A percentile compares a stretch with the other conserved stretches of the same genome.
phyloP scores from a whole-genome alignment of 1,139 yeast species.

The Hansenula sp. region DNA sequence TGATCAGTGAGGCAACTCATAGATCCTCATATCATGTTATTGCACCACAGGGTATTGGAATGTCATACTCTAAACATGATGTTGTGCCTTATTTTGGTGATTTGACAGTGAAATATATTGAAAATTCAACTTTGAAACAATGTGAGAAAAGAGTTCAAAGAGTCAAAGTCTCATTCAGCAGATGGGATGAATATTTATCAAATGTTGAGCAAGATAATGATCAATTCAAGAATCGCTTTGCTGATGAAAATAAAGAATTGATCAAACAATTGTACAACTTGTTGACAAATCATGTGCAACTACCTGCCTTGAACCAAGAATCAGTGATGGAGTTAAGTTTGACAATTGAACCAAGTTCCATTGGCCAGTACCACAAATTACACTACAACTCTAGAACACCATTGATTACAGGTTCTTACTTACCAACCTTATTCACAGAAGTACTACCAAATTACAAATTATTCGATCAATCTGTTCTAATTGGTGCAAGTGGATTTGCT shows the following conservation, averaged over 20 bases:
- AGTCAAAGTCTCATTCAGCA: conserved; percentile 66
- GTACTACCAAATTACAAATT: conserved; percentile 47
- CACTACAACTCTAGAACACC: conserved; percentile 43
- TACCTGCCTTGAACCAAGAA: conserved; percentile 26
- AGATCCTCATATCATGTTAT: conserved; percentile 57
- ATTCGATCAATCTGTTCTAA: conserved; percentile 45
- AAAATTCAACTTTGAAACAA: conserved; percentile 44
- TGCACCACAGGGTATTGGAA: conserved; percentile 89
- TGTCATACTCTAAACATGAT: conserved; percentile 65
- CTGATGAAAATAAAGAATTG: conserved; percentile 25
- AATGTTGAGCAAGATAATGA: conserved; percentile 36
- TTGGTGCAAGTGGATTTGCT: conserved; percentile 43
- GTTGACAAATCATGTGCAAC: conserved; percentile 29
- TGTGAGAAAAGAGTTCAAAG: conserved; percentile 65
- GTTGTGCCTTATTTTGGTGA: conserved; percentile 94
- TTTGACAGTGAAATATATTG: conserved; percentile 42
- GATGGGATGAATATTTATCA: conserved; percentile 71
- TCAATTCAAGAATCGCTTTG: conserved; percentile 22
- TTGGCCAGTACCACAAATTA: conserved; percentile 36
- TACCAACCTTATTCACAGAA: conserved; percentile 59
- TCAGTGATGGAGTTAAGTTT: conserved; percentile 38
- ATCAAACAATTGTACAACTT: conserved; percentile 31
- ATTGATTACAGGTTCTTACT: conserved; percentile 50
- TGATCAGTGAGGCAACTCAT: conserved; percentile 46
- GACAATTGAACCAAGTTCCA: conserved; percentile 37